Conservation (phyloP, 169 alveolate genomes). For the Eimeria tenella region DNA sequence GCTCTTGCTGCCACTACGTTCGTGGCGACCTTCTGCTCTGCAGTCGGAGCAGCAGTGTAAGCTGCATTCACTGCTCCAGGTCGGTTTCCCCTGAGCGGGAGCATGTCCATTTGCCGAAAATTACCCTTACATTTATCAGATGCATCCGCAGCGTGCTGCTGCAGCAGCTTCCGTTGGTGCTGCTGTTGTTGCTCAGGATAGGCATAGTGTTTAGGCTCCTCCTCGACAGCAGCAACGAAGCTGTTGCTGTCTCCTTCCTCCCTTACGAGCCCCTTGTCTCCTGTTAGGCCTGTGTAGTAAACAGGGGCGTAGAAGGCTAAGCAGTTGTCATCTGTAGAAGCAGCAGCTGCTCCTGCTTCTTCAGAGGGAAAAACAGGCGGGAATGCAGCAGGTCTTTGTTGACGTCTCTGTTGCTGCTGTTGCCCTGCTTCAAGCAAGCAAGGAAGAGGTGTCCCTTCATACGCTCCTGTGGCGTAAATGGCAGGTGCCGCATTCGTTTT, state of each 20-base stretch:
- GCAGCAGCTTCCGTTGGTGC: slow-evolving; percentile 25
- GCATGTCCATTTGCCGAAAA: neutral
- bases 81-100: neutral
- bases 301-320: slow-evolving; percentile 54
- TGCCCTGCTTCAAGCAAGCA: slow-evolving; percentile 11
- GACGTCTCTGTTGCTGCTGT: slow-evolving; percentile 30
- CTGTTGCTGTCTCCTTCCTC: slow-evolving; percentile 43
- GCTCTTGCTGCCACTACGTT: slow-evolving; percentile 1
- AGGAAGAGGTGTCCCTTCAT: neutral
- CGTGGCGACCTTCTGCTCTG: slow-evolving; percentile 4
- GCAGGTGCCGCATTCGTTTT: neutral
- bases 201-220: neutral
- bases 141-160: slow-evolving; percentile 41
- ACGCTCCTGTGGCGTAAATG: neutral
- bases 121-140: neutral
- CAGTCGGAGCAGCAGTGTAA: slow-evolving; percentile 25
- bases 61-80: slow-evolving; percentile 20
- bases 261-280: slow-evolving; percentile 71
- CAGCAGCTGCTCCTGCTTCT: slow-evolving; percentile 57
- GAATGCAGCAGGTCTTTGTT: neutral
- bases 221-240: neutral
- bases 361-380: slow-evolving; percentile 49
- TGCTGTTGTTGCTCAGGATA: slow-evolving; percentile 23
- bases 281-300: slow-evolving; percentile 59
- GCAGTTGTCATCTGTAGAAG: slow-evolving; percentile 17